A percentile compares a stretch with the other conserved stretches of the same genome.
Conservation (phyloP, 176 grass and related monocot species). For the Musa schizocarpa region DNA sequence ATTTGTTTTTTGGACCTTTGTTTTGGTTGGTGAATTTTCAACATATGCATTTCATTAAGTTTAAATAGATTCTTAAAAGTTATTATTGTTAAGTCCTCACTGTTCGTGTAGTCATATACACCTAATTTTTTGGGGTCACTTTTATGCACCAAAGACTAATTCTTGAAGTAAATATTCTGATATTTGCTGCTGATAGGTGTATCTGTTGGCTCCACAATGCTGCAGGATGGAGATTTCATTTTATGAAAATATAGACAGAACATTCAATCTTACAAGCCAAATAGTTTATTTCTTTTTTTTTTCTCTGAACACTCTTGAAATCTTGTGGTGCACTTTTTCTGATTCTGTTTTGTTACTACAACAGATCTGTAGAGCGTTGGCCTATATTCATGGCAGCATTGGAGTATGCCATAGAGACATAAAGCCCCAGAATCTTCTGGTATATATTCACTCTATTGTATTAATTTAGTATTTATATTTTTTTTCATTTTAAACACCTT, state of each 20-base stretch:
- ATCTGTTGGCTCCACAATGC: neutral
- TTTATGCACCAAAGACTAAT: neutral
- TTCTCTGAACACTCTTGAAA: neutral
- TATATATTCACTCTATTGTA: slow-evolving; percentile 21
- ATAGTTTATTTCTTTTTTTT: neutral
- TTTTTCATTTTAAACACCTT: neutral
- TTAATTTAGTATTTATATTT: neutral
- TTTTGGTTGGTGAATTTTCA: neutral
- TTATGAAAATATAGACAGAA: neutral
- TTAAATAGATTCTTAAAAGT: neutral
- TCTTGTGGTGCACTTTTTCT: slow-evolving; percentile 5
- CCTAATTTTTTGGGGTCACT: neutral
- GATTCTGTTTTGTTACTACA: neutral
- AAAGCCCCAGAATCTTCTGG: slow-evolving; percentile 80
- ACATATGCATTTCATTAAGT: neutral
- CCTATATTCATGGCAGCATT: slow-evolving; percentile 72
- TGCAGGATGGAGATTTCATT: neutral
- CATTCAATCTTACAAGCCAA: neutral
- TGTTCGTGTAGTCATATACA: neutral
- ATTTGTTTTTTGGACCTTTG: neutral
- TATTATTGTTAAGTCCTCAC: neutral
- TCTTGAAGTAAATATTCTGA: neutral
- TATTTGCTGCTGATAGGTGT: neutral
- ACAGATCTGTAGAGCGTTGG: slow-evolving; percentile 71
- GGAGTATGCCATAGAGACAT: slow-evolving; percentile 81